These are phyloP conservation scores for Emmonsia crescens DNA, from an alignment of 2,329 filamentous ascomycete genomes.

Conservation along the genomic window DNA sequence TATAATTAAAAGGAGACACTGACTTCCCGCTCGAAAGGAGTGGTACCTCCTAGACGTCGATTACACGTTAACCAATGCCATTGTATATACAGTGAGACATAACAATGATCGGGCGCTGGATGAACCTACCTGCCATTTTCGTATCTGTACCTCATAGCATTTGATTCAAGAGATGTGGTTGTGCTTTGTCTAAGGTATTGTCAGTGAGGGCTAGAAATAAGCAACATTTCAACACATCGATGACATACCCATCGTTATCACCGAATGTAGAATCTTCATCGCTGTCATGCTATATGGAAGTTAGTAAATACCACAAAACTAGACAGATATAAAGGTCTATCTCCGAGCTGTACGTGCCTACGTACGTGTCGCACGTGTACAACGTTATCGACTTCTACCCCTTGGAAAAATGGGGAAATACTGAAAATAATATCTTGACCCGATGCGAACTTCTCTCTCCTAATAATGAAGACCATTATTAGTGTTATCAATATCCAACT, in stretches of 20 bases:
- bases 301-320: neutral
- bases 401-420: neutral
- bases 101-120: neutral
- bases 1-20: neutral
- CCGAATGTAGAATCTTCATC: neutral
- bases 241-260: neutral
- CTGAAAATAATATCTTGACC: neutral
- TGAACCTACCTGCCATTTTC: conserved; percentile 11
- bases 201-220: neutral
- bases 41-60: conserved; percentile 10
- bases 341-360: neutral
- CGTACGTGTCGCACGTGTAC: neutral
- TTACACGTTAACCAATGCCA: neutral
- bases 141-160: conserved; percentile 10
- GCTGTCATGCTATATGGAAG: neutral
- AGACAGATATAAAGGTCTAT: neutral
- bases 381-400: neutral
- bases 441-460: neutral
- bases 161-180: conserved; percentile 10
- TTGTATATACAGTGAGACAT: neutral
- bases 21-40: conserved; percentile 10
- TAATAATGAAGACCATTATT: neutral
- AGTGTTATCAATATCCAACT: neutral
- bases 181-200: conserved; percentile 5
- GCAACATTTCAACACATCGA: neutral